Evolutionary conservation across 169 alveolate genomes (phyloP), one percentile per base, ranked within the genome.

Genomic region (Prorocentrum cordatum): DNA sequence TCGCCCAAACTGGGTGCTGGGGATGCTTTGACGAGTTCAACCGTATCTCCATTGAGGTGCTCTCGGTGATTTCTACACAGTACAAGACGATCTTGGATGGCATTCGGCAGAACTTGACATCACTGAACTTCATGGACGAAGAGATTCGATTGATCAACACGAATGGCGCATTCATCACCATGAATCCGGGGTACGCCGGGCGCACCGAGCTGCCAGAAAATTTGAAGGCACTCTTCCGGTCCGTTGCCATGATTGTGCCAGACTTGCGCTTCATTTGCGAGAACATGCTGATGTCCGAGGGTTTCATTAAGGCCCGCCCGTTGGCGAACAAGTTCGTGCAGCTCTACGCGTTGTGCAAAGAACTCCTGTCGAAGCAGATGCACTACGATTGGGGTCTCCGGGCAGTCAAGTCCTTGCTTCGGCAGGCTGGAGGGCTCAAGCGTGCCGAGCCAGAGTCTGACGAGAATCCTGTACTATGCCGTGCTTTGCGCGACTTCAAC

Each of bases 21-120:
- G 97, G 98, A 26, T 97, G 99, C 88, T 95, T 97, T 82, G 99
- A 97, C 94, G 99, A 97, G 94, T 97, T 97, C 86, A 97, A 97
- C 90, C 93, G 99, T 70, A 95, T 97, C 79, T 94, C 96, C 24
- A 94, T 96, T 85, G 98, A 96, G 93, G 98, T 96, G 45, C 92
- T 96, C 33, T 95, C 97, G 50, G 98, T 95, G 54, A 95, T 96
- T 62, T 97, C 97, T 18, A 93, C 94, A 77, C 95, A 96, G 93
- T n/a, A n/a, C n/a, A n/a, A n/a, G n/a, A n/a, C n/a, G n/a, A n/a
- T n/a, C n/a, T 94, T 96, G 22, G 87, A 91, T 71, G 85, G 94
- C 9, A 95, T 96, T 70, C 94, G 95, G 61, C 95, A 93, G 38
- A 83, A 91, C 18, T 89, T 91, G 62, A 84, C 77, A 24, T 93